These are phyloP conservation scores for Erodium moschatum DNA, from an alignment of 441 rosid genomes.

Conservation along the genomic window DNA sequence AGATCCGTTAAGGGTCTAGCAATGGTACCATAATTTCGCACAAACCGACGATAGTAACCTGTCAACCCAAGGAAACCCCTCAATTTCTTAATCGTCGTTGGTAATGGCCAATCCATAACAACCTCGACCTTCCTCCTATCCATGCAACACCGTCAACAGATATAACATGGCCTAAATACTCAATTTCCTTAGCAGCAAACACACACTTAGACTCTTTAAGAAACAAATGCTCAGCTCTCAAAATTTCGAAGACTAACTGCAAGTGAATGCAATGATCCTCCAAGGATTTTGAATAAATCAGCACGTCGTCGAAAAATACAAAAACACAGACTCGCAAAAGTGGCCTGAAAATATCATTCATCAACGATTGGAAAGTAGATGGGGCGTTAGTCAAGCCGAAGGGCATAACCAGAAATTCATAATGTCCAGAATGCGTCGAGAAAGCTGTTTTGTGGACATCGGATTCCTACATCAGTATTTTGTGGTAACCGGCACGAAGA, in stretches of 20 bases:
- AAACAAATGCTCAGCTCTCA: background rate
- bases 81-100: no score
- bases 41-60: no score
- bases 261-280: background rate
- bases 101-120: no score
- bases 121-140: no score
- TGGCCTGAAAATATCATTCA: background rate
- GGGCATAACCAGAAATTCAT: conserved; percentile 3
- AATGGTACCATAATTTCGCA: no score
- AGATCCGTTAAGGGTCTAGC: no score
- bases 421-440: background rate
- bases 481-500: background rate
- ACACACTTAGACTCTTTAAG: background rate
- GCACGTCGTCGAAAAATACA: background rate
- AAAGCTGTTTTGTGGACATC: background rate
- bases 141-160: no score
- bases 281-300: background rate
- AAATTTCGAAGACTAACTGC: background rate
- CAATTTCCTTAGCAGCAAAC: background rate
- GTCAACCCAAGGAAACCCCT: no score
- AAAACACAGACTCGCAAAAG: background rate
- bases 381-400: background rate
- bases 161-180: background rate
- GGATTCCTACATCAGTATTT: background rate
- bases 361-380: background rate